Evolutionary conservation across 306 rosid species (phyloP).

Genomic region (Quercus engelmannii): DNA sequence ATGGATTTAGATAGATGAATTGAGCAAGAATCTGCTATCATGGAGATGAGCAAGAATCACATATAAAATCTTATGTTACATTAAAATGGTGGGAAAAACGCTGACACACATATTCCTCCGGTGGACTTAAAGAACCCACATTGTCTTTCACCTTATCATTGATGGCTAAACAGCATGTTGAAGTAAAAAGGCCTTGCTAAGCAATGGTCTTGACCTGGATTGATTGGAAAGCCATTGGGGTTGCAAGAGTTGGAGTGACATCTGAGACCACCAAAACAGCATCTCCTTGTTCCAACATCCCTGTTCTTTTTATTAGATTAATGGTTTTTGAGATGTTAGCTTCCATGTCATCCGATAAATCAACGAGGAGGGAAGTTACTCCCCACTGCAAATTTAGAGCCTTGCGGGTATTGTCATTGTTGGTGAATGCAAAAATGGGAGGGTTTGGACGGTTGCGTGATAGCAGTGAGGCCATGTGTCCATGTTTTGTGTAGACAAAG

Average conservation of each 20-base stretch:
- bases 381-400: constrained; percentile 86
- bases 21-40: too few relatives aligned
- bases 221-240: constrained; percentile 60
- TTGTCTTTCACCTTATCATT: not conserved
- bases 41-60: too few relatives aligned
- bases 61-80: too few relatives aligned
- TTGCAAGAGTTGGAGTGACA: constrained; percentile 47
- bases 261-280: constrained; percentile 70
- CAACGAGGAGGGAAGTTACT: constrained; percentile 61
- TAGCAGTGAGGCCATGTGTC: constrained; percentile 83
- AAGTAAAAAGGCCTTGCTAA: constrained; percentile 10
- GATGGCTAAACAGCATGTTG: not conserved
- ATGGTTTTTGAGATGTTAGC: constrained; percentile 60
- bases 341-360: constrained; percentile 71
- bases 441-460: constrained; percentile 85
- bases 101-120: too few relatives aligned
- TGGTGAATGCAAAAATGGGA: constrained; percentile 84
- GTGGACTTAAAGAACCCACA: too few relatives aligned
- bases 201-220: constrained; percentile 72
- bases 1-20: too few relatives aligned
- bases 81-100: too few relatives aligned
- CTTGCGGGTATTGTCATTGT: constrained; percentile 54
- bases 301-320: constrained; percentile 55
- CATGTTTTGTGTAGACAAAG: constrained; percentile 77
- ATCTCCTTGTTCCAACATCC: constrained; percentile 61